Base-by-base conservation (phyloP, 495 filamentous ascomycete genomes). In the Tuber umbilicatum region DNA sequence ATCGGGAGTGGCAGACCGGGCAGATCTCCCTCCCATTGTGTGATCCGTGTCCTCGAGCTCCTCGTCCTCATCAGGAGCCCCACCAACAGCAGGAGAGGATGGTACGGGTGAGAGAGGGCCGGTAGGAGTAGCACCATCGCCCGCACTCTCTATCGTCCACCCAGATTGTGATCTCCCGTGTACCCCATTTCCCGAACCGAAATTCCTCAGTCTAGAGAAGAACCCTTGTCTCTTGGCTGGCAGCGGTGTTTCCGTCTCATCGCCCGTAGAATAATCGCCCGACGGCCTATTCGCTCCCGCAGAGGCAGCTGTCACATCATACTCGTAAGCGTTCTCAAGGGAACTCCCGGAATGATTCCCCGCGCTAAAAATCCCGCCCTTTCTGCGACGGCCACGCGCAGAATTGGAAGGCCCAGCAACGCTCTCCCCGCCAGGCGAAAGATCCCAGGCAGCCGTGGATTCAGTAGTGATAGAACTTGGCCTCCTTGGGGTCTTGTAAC, bases 231-330 rank as follows among this genome's bases (percentile, higher is more conserved):
- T 77, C 74, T 74, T 79, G 19, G 73, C 68, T 37, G 73, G 69
- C 35, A 79, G 70, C 1, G 81, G 81, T 23, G 75, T 82, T 67
- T 82, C 81, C 16, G 78, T 78, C 50, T 82, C 81, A 50, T 81
- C 79, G 10, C 81, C 81, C 16, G 76, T 77, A 31, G 72, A 73
- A 55, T 81, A 81, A 47, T 82, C 81, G 1, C 75, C 76, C 12
- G 78, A 78, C 6, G 73, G 71, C 16, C 79, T 60, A 70, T 40
- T 67, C 27, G 70, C 70, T n/a, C 71, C 71, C n/a, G 67, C 72
- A 12, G 79, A 72, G 7, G 79, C 75, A 35, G 69, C 73, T 23
- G n/a, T 69, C 21, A 67, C 76, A 39, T 76, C 79, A 23, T 72
- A 76, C 35, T 68, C 77, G 69, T 81, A 76, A 21, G 64, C 76